phyloP scores from a whole-genome alignment of 306 rosid species.

The Sechiopsis laciniata region DNA sequence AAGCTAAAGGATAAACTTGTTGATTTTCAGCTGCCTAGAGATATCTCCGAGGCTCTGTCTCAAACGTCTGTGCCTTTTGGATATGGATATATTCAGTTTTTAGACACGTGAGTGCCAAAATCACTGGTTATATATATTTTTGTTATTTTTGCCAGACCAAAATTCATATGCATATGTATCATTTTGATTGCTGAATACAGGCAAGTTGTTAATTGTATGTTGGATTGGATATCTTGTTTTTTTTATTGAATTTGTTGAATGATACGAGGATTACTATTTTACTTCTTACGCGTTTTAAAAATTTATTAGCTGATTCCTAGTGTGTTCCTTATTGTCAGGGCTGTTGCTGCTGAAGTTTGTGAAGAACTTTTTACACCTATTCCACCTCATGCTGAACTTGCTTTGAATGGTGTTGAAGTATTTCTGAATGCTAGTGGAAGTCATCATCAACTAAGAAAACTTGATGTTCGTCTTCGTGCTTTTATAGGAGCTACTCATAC shows the following conservation, averaged over 20 bases:
- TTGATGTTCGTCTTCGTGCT: conserved; percentile 86
- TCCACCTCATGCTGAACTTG: conserved; percentile 88
- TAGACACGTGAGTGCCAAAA: conserved; percentile 65
- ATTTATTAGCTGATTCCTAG: neutral
- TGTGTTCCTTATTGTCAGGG: neutral
- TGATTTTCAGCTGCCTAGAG: conserved; percentile 70
- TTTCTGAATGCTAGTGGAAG: conserved; percentile 98
- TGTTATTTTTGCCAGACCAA: no score
- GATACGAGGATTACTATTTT: no score
- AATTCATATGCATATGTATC: no score
- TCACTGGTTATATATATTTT: neutral
- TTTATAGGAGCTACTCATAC: conserved; percentile 79
- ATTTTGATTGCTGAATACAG: neutral
- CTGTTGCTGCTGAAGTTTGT: conserved; percentile 86
- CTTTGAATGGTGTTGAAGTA: conserved; percentile 92
- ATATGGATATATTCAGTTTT: conserved; percentile 78
- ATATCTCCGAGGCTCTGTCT: conserved; percentile 52
- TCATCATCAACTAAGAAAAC: conserved; percentile 97
- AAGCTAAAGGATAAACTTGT: conserved; percentile 61
- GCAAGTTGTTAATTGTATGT: no score
- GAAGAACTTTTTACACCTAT: conserved; percentile 77
- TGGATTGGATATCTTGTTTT: no score
- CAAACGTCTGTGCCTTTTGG: conserved; percentile 80
- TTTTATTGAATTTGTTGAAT: no score
- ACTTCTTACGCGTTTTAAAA: no score